Percentiles rank a stretch among this genome's conserved stretches.
These are phyloP conservation scores for Scalesia atractyloides DNA, from an alignment of 129 eudicot genomes.

Conservation along the genomic window DNA sequence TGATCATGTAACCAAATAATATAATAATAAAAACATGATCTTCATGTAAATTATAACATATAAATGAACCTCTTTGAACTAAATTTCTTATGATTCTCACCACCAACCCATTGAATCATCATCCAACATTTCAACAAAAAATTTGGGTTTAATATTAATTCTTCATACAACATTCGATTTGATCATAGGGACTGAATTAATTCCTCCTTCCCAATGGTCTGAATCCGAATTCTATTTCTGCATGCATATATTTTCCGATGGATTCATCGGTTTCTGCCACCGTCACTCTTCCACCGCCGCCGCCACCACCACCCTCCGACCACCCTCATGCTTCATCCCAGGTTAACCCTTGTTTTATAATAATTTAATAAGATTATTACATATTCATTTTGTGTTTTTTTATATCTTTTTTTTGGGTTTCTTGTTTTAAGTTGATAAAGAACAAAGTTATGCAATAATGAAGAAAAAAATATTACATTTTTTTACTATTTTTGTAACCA, in stretches of 20 bases:
- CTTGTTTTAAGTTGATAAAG: not conserved
- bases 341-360: slow-evolving; percentile 1
- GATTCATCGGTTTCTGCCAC: slow-evolving; percentile 30
- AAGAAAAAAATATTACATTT: not conserved
- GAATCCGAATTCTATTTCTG: slow-evolving; percentile 6
- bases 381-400: not conserved
- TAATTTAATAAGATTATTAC: not conserved
- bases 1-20: not conserved
- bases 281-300: slow-evolving; percentile 27
- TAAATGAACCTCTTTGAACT: not conserved
- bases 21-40: not conserved
- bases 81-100: slow-evolving; percentile 12
- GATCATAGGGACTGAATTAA: slow-evolving; percentile 3
- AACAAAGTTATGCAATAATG: slow-evolving; percentile 16
- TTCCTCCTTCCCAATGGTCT: slow-evolving; percentile 20
- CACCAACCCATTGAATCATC: slow-evolving; percentile 20
- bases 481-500: not conserved
- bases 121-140: slow-evolving; percentile 23
- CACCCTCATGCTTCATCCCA: slow-evolving; percentile 11
- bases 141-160: slow-evolving; percentile 3
- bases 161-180: not conserved
- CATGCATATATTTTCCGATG: slow-evolving; percentile 23
- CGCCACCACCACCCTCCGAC: slow-evolving; percentile 25
- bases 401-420: too few relatives aligned
- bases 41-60: not conserved